Conservation (phyloP, 78 protist genomes). For the Speleostelium caveatum region DNA sequence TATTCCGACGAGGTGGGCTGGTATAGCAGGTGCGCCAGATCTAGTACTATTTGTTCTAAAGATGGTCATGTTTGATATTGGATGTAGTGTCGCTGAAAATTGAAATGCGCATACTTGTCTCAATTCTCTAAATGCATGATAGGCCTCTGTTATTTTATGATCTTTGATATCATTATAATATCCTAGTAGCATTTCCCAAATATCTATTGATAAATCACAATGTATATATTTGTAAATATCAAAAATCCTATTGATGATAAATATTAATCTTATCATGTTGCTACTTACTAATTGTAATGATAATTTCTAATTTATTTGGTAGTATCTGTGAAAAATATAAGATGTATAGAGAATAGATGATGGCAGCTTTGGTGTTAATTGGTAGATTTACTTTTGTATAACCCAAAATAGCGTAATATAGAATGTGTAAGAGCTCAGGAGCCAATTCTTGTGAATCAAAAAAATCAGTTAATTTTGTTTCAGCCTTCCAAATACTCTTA, state of each 20-base stretch:
- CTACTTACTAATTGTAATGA: constrained; percentile 43
- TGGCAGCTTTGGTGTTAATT: constrained; percentile 6
- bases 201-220: constrained; percentile 1
- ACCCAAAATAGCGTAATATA: constrained; percentile 60
- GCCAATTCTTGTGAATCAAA: constrained; percentile 19
- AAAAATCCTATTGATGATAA: neutral
- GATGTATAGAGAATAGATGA: constrained; percentile 30
- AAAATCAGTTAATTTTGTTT: neutral
- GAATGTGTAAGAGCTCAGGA: constrained; percentile 32
- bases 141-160: constrained; percentile 5
- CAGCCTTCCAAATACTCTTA: constrained; percentile 29
- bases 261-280: neutral
- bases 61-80: constrained; percentile 14
- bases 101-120: constrained; percentile 12
- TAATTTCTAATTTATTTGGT: neutral
- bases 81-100: constrained; percentile 49
- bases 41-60: constrained; percentile 35
- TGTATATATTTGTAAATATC: neutral
- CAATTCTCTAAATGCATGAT: constrained; percentile 41
- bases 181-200: constrained; percentile 41
- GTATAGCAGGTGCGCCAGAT: constrained; percentile 1
- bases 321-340: constrained; percentile 38
- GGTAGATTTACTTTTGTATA: constrained; percentile 45
- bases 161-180: constrained; percentile 38
- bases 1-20: constrained; percentile 26